Evolutionary conservation across 1,284 basidiomycete genomes (phyloP).

Genomic region (Limonomyces culmigenus): DNA sequence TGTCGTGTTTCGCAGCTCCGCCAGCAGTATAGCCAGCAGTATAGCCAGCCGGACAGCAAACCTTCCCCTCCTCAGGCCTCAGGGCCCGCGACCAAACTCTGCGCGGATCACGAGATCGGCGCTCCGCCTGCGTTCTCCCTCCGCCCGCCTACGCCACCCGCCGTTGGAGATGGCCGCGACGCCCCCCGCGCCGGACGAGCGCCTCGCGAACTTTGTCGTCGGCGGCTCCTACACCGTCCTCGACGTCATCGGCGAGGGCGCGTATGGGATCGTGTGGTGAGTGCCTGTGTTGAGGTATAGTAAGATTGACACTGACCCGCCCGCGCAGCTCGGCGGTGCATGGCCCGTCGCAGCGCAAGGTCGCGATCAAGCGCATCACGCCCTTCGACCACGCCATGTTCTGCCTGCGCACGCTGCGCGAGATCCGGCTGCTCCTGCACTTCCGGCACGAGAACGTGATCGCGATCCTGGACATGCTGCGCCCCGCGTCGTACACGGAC

Average conservation of each 20-base stretch:
- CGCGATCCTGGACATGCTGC: constrained; percentile 69
- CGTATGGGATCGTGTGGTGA: constrained; percentile 59
- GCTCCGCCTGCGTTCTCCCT: background rate
- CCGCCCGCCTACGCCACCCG: background rate
- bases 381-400: constrained; percentile 86
- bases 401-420: constrained; percentile 71
- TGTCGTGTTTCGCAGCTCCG: too few relatives aligned
- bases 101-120: background rate
- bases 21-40: too few relatives aligned
- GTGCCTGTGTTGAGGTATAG: constrained; percentile 8
- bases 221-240: constrained; percentile 51
- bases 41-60: too few relatives aligned
- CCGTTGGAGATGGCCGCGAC: background rate
- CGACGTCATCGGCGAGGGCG: constrained; percentile 76
- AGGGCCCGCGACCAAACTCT: too few relatives aligned
- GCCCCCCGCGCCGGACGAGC: constrained; percentile 22
- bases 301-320: constrained; percentile 2
- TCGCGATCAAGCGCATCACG: constrained; percentile 70
- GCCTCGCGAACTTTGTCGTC: constrained; percentile 38
- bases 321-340: constrained; percentile 47
- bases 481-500: constrained; percentile 36
- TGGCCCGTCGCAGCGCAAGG: constrained; percentile 41
- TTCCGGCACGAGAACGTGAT: constrained; percentile 74
- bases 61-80: too few relatives aligned
- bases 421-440: constrained; percentile 74